phyloP scores from a whole-genome alignment of 495 filamentous ascomycete genomes.

The Neurospora terricola region DNA sequence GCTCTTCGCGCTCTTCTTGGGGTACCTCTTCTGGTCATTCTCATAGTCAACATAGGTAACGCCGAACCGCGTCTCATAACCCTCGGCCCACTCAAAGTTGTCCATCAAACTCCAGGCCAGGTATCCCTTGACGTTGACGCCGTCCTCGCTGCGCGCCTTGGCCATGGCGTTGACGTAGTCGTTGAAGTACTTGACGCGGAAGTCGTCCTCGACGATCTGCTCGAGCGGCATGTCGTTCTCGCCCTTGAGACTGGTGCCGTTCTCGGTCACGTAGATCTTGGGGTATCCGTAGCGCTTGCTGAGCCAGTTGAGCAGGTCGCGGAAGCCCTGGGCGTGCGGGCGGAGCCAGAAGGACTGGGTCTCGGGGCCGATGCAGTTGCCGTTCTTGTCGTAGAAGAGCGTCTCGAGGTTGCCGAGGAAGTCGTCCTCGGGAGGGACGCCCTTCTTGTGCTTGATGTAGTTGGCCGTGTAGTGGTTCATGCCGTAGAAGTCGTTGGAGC shows the following conservation, averaged over 20 bases:
- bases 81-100: conserved; percentile 62
- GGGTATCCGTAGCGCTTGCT: conserved; percentile 64
- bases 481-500: conserved; percentile 74
- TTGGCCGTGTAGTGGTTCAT: conserved; percentile 83
- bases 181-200: conserved; percentile 63
- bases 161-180: conserved; percentile 66
- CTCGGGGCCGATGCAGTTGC: conserved; percentile 60
- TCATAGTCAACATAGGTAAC: conserved; percentile 70
- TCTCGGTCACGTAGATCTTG: conserved; percentile 75
- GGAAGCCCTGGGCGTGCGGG: conserved; percentile 61
- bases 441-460: conserved; percentile 63
- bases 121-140: conserved; percentile 62
- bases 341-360: conserved; percentile 69
- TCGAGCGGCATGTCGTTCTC: conserved; percentile 65
- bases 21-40: conserved; percentile 62
- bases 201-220: conserved; percentile 62
- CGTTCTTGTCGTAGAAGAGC: conserved; percentile 55
- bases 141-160: conserved; percentile 54
- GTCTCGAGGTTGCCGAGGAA: conserved; percentile 62
- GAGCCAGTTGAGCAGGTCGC: conserved; percentile 68
- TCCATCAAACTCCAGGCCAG: conserved; percentile 69
- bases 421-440: conserved; percentile 49
- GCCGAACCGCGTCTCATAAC: conserved; percentile 76
- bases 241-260: conserved; percentile 66
- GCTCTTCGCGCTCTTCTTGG: conserved; percentile 67